Evolutionary conservation across 495 filamentous ascomycete species (phyloP), one percentile per base, ranked within the genome.

Genomic region (Penicillium arizonense): DNA sequence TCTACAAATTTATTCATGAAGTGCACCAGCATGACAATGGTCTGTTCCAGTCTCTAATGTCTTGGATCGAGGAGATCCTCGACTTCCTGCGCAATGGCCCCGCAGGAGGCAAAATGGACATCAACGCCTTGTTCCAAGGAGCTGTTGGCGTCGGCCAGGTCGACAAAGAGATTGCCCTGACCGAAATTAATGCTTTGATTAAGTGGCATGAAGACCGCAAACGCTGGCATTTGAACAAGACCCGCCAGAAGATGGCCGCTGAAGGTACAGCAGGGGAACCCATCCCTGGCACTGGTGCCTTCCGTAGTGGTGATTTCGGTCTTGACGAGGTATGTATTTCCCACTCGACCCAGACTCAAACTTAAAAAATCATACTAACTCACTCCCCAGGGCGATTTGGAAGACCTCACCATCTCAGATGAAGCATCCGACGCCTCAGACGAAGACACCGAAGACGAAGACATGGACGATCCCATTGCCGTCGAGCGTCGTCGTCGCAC

Each of bases 1-100:
- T 98, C 66, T 98, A 98, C 78, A 97, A 96, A 64, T 98, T 98
- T 64, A 85, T 98, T 3, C 94, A 98, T 63, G 95, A 98, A 70
- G 94, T 97, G 1, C 94, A 98, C 67, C 83, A 88, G n/a, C 94
- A 98, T 66, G 94, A 98, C 67, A 92, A 98, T 59, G 94, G 94
- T 5, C 82, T 98, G 3, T 98, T 98, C 65, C 90, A 90, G 23
- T 88, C 91, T 59, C 77, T 98, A 14, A 98, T 98, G 94, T 82
- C 85, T 8, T 97, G 95, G 95, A 83, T 97, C 35, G 95, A 98
- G 70, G 87, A 87, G n/a, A 97, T 98, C 48, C 84, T 98, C 12
- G 88, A 91, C 37, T 98, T 97, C 75, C 75, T 98, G 32, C 83
- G 94, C 40, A 82, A 90, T 36, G 94, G 94, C 0, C 95, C 94